A percentile compares a stretch with the other conserved stretches of the same genome.
Conservation (phyloP, 805 yeast species). For the Suhomyces prunicola region DNA sequence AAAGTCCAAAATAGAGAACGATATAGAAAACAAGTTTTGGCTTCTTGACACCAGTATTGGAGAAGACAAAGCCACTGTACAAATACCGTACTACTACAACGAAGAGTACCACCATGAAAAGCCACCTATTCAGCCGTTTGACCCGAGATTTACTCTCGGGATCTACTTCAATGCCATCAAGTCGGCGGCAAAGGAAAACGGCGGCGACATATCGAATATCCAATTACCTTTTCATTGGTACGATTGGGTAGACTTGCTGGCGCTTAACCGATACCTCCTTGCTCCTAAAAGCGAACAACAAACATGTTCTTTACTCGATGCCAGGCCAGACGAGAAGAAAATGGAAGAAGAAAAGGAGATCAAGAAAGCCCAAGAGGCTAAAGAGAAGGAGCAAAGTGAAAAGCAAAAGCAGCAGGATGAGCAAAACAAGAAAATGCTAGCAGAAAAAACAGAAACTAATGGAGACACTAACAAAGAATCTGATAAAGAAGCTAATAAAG, state of each 20-base stretch:
- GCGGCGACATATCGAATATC: constrained; percentile 3
- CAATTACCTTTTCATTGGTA: constrained; percentile 48
- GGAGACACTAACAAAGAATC: neutral
- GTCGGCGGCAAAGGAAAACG: neutral
- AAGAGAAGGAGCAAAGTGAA: constrained; percentile 8
- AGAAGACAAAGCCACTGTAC: neutral
- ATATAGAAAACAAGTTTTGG: constrained; percentile 22
- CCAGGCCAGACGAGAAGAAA: constrained; percentile 4
- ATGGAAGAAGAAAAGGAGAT: constrained; percentile 7
- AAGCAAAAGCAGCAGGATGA: constrained; percentile 9
- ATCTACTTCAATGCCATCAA: constrained; percentile 17
- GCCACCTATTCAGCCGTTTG: constrained; percentile 23
- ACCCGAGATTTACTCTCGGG: constrained; percentile 24
- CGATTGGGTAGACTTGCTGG: constrained; percentile 52
- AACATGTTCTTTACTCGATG: constrained; percentile 4
- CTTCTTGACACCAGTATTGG: constrained; percentile 8
- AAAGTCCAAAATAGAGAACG: constrained; percentile 13
- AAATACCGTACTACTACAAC: constrained; percentile 8
- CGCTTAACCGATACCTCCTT: constrained; percentile 23
- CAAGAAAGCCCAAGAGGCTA: constrained; percentile 8
- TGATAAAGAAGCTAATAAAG: neutral
- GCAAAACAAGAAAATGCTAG: constrained; percentile 7
- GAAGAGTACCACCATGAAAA: constrained; percentile 3
- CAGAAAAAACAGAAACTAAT: constrained; percentile 1
- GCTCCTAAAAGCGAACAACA: constrained; percentile 2